Percentiles rank a stretch among this genome's conserved stretches.
These are phyloP conservation scores for Lentinula aciculospora DNA, from an alignment of 768 basidiomycete species.

Conservation along the genomic window DNA sequence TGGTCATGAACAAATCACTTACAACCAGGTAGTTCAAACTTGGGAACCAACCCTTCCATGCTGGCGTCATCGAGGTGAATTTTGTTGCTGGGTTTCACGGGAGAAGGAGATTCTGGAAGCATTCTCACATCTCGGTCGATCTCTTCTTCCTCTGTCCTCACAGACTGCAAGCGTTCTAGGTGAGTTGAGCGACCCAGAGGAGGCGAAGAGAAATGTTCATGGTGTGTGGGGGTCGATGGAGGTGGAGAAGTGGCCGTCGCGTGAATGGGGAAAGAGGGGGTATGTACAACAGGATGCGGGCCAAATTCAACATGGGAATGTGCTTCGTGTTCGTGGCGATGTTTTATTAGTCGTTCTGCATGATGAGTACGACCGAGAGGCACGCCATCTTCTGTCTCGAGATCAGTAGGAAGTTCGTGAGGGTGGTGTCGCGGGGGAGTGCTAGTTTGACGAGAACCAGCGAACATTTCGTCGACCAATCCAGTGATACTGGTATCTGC, in stretches of 20 bases:
- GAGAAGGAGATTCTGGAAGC: constrained; percentile 47
- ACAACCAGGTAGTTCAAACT: constrained; percentile 17
- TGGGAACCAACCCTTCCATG: constrained; percentile 12
- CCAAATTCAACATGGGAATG: constrained; percentile 25
- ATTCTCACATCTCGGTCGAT: constrained; percentile 34
- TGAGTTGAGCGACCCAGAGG: constrained; percentile 34
- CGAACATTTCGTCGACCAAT: constrained; percentile 66
- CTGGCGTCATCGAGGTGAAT: constrained; percentile 2
- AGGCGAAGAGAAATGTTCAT: constrained; percentile 10
- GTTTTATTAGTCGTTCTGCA: constrained; percentile 44
- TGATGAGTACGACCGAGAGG: constrained; percentile 63
- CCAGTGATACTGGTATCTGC: constrained; percentile 61
- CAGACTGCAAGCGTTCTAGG: constrained; percentile 26
- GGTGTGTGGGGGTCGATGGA: constrained; percentile 15
- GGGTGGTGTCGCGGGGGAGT: constrained; percentile 38
- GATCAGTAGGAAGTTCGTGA: constrained; percentile 40
- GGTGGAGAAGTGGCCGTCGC: constrained; percentile 14
- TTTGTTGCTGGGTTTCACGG: constrained; percentile 22
- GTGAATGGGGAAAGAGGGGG: constrained; percentile 10
- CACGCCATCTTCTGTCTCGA: constrained; percentile 61
- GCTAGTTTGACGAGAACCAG: constrained; percentile 30
- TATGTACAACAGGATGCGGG: constrained; percentile 11
- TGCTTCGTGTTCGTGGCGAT: constrained; percentile 25
- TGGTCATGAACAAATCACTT: neutral
- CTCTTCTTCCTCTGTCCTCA: constrained; percentile 17